Evolutionary conservation across 805 yeast genomes (phyloP).

Genomic region (Yarrowia keelungensis): DNA sequence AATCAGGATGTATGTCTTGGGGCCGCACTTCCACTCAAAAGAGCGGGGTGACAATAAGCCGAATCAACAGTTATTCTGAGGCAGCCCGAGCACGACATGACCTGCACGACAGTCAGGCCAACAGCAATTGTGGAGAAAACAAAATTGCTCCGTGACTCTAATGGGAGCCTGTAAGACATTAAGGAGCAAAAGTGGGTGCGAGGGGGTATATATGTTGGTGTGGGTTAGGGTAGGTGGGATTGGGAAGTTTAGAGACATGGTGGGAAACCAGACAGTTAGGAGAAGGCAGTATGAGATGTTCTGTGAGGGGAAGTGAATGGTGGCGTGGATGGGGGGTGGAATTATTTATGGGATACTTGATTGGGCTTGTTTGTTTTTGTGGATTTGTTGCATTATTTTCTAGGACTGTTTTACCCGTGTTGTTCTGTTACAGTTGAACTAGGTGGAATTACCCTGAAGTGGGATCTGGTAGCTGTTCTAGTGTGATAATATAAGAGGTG

Average conservation of each 20-base stretch:
- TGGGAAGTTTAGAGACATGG: neutral
- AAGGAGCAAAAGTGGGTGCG: constrained; percentile 25
- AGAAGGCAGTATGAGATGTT: too few species aligned
- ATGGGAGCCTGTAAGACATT: constrained; percentile 39
- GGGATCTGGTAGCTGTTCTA: too few species aligned
- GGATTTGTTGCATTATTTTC: too few species aligned
- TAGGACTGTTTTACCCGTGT: too few species aligned
- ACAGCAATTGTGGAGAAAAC: constrained; percentile 38
- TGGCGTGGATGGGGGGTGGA: neutral
- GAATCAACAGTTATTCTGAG: constrained; percentile 39
- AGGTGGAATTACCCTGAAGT: too few species aligned
- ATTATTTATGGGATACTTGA: too few species aligned
- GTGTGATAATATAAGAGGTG: too few species aligned
- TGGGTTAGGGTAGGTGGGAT: constrained; percentile 16
- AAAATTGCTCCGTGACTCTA: constrained; percentile 39
- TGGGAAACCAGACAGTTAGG: neutral
- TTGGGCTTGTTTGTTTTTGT: too few species aligned
- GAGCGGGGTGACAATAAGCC: constrained; percentile 39
- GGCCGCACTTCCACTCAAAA: constrained; percentile 39
- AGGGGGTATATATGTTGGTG: constrained; percentile 6
- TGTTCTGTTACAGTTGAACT: too few species aligned
- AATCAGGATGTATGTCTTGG: constrained; percentile 24
- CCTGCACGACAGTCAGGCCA: constrained; percentile 39
- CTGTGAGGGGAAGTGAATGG: neutral
- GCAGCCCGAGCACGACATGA: constrained; percentile 40